A percentile compares a stretch with the other conserved stretches of the same genome.
phyloP scores from a whole-genome alignment of 2,329 filamentous ascomycete genomes.

The Colletotrichum cordylinicola region DNA sequence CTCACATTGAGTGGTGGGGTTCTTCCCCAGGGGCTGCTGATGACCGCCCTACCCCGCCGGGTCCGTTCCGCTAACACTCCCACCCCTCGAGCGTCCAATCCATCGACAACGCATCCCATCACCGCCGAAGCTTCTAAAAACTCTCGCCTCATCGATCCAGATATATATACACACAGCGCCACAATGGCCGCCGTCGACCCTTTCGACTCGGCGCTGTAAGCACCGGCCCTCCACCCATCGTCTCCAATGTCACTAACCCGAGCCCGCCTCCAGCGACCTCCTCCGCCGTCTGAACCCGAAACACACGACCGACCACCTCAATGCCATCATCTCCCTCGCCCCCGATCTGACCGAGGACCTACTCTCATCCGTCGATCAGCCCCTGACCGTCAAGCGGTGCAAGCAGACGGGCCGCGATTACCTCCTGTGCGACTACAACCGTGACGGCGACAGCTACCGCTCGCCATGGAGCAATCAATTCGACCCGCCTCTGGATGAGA shows the following conservation, averaged over 20 bases:
- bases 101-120: not conserved
- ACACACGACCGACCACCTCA: slow-evolving; percentile 86
- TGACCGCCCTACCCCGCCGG: not conserved
- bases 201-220: slow-evolving; percentile 80
- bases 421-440: slow-evolving; percentile 99
- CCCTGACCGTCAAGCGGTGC: slow-evolving; percentile 85
- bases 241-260: not conserved
- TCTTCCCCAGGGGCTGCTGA: not conserved
- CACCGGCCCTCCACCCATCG: not conserved
- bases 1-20: slow-evolving; percentile 10
- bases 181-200: slow-evolving; percentile 64
- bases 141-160: not conserved
- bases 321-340: slow-evolving; percentile 84
- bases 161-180: not conserved
- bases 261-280: slow-evolving; percentile 74
- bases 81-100: not conserved
- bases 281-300: slow-evolving; percentile 97
- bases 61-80: slow-evolving; percentile 1
- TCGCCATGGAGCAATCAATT: slow-evolving; percentile 99
- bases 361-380: slow-evolving; percentile 96
- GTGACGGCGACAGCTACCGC: slow-evolving; percentile 96
- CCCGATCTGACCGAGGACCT: slow-evolving; percentile 97
- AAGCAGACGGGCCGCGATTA: slow-evolving; percentile 91
- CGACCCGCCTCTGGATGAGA: slow-evolving; percentile 82
- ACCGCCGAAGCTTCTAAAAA: not conserved